Evolutionary conservation across 495 filamentous ascomycete genomes (phyloP).

Genomic region (Amniculicola lignicola): DNA sequence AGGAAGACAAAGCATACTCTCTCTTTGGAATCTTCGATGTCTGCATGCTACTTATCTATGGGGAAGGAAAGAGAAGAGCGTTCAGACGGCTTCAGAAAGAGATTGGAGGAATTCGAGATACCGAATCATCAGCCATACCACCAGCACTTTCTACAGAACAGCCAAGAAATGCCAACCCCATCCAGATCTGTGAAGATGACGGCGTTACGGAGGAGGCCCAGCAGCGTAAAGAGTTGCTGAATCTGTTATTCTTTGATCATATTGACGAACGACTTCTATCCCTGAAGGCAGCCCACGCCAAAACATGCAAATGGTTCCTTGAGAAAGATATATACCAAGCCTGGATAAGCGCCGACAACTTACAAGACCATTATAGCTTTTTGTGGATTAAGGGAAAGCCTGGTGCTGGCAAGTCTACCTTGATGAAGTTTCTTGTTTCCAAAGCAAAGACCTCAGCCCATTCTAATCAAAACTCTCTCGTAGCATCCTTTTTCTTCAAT

Average conservation of each 20-base stretch:
- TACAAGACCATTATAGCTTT: conserved; percentile 1
- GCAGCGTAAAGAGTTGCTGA: not conserved
- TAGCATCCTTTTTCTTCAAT: conserved; percentile 44
- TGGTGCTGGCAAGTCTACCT: conserved; percentile 26
- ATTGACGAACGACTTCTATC: not conserved
- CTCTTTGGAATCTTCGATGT: not conserved
- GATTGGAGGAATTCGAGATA: no score
- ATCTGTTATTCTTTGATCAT: not conserved
- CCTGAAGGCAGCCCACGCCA: not conserved
- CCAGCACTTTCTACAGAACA: not conserved
- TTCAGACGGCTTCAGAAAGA: not conserved
- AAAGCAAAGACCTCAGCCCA: not conserved
- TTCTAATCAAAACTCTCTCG: not conserved
- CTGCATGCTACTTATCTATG: not conserved
- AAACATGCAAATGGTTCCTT: not conserved
- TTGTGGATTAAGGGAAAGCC: conserved; percentile 33
- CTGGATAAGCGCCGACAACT: not conserved
- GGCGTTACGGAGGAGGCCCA: no score
- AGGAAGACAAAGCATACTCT: not conserved
- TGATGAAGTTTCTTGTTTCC: conserved; percentile 19
- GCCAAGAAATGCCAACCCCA: no score
- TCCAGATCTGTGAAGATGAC: no score
- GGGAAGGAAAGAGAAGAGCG: not conserved
- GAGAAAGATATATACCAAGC: not conserved
- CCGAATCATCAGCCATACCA: no score